phyloP scores from a whole-genome alignment of 2,329 filamentous ascomycete species.

The Magnaporthiopsis incrustans region DNA sequence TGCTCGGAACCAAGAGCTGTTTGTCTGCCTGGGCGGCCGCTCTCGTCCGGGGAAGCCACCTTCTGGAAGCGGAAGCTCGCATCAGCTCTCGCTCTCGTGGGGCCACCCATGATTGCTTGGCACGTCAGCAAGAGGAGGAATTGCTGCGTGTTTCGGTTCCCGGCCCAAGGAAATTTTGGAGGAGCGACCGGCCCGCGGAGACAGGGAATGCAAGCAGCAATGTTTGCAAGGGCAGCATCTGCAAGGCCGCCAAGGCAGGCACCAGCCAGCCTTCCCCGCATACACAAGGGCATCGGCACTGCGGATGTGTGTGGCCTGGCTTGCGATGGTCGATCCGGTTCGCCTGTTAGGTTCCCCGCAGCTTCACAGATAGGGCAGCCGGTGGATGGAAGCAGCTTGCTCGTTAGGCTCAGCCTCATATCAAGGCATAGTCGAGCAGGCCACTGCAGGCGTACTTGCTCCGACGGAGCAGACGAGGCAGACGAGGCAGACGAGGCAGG shows the following conservation, averaged over 20 bases:
- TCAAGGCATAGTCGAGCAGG: no score
- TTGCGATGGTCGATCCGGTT: neutral
- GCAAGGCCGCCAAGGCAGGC: neutral
- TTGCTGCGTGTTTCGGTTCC: neutral
- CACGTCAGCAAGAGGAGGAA: neutral
- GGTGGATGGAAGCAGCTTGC: no score
- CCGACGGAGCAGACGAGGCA: no score
- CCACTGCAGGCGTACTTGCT: no score
- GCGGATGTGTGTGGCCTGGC: no score
- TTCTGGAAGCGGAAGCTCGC: slow-evolving; percentile 2
- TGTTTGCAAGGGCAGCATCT: neutral
- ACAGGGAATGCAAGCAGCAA: neutral
- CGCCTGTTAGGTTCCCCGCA: neutral
- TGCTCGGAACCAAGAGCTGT: neutral
- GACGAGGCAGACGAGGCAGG: no score
- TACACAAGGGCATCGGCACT: no score
- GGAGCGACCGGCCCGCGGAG: neutral
- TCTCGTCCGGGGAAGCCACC: neutral
- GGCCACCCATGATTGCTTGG: neutral
- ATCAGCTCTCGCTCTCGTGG: neutral
- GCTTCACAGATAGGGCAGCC: no score
- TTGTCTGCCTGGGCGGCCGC: neutral
- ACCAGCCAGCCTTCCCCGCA: neutral
- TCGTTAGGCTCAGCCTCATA: no score
- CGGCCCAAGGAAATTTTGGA: neutral